Conservation (phyloP, 2,329 filamentous ascomycete species). For the Aspergillus neotritici region DNA sequence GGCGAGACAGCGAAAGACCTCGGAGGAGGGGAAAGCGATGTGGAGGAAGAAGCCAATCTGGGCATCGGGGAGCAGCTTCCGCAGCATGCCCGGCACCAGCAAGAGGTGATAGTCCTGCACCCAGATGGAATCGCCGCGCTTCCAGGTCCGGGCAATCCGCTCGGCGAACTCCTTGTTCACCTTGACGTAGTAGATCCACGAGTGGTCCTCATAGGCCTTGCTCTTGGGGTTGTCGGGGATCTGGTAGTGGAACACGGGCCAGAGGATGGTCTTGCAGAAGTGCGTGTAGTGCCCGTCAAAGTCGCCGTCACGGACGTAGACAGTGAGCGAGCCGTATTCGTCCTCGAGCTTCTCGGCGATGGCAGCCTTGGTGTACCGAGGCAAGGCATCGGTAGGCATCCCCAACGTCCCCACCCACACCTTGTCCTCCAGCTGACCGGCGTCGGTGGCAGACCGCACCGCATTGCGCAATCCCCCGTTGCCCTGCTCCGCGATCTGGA, state of each 20-base stretch:
- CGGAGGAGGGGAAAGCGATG: constrained; percentile 90
- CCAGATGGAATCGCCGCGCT: constrained; percentile 88
- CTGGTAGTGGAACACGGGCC: constrained; percentile 97
- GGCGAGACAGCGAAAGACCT: constrained; percentile 88
- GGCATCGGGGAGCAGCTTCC: constrained; percentile 77
- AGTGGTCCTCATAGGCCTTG: constrained; percentile 96
- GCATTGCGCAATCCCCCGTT: constrained; percentile 91
- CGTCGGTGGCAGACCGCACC: constrained; percentile 67
- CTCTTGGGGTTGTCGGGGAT: constrained; percentile 97
- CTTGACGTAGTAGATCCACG: constrained; percentile 89
- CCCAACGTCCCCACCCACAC: constrained; percentile 90
- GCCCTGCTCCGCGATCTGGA: constrained; percentile 81
- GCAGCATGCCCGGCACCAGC: constrained; percentile 81
- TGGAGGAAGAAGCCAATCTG: constrained; percentile 96
- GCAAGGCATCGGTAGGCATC: constrained; percentile 85
- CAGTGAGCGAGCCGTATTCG: constrained; percentile 75
- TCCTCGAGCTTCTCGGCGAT: constrained; percentile 77
- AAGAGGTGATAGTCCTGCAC: constrained; percentile 93
- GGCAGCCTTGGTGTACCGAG: constrained; percentile 68
- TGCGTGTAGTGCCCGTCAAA: constrained; percentile 92
- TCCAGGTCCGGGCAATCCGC: constrained; percentile 85
- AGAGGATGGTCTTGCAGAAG: constrained; percentile 95
- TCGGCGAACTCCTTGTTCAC: constrained; percentile 92
- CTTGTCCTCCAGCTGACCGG: constrained; percentile 65
- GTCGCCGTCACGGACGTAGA: constrained; percentile 84